Conservation (phyloP, 495 filamentous ascomycete genomes). For the Aspergillus saccharolyticus region DNA sequence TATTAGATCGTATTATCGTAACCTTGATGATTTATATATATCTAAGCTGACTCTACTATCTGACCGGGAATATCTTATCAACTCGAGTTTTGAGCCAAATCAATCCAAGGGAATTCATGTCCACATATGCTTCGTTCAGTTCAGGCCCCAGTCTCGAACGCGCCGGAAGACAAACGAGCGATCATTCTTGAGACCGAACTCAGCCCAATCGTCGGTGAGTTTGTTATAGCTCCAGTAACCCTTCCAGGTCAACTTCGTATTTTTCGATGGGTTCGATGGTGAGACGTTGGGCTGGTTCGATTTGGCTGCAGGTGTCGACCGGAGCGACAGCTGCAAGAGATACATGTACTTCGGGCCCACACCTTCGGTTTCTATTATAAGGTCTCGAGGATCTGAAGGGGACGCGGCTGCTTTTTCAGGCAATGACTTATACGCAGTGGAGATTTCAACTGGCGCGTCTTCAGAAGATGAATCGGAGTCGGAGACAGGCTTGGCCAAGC, state of each 20-base stretch:
- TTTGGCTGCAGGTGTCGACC: slow-evolving; percentile 49
- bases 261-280: slow-evolving; percentile 44
- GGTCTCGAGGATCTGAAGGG: slow-evolving; percentile 34
- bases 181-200: slow-evolving; percentile 79
- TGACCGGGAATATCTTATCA: neutral
- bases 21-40: neutral
- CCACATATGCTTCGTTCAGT: slow-evolving; percentile 16
- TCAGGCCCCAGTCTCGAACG: slow-evolving; percentile 52
- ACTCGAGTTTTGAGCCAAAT: neutral
- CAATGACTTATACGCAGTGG: slow-evolving; percentile 11
- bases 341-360: slow-evolving; percentile 72
- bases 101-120: no score
- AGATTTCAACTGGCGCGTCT: slow-evolving; percentile 6
- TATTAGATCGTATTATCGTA: neutral
- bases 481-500: slow-evolving; percentile 40
- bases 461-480: slow-evolving; percentile 15
- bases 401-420: slow-evolving; percentile 11
- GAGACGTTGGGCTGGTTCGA: slow-evolving; percentile 23
- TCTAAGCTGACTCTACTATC: neutral
- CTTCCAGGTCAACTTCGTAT: slow-evolving; percentile 84
- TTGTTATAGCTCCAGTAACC: slow-evolving; percentile 89
- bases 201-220: slow-evolving; percentile 83
- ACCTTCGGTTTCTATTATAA: slow-evolving; percentile 85
- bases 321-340: slow-evolving; percentile 67
- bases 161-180: slow-evolving; percentile 84